Evolutionary conservation across 2,329 filamentous ascomycete species (phyloP).

Genomic region (Paracorniculantispora psalliotae): DNA sequence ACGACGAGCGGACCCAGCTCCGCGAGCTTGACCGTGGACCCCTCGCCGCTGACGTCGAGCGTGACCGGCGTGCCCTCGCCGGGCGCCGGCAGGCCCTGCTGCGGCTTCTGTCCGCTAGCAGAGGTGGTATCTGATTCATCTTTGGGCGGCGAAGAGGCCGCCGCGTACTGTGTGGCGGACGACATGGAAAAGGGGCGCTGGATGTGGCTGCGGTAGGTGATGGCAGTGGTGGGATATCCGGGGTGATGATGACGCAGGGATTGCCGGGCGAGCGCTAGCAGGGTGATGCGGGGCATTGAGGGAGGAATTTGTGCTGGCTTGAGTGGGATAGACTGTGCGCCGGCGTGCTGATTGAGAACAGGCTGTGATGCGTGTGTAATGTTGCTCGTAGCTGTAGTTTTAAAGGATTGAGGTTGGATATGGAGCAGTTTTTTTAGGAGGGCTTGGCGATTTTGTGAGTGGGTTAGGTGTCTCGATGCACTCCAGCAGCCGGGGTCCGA

Average conservation of each 20-base stretch:
- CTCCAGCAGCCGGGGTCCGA: conserved; percentile 7
- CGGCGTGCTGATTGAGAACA: neutral
- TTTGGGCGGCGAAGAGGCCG: conserved; percentile 1
- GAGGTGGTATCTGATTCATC: neutral
- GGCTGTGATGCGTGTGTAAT: neutral
- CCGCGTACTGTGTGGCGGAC: neutral
- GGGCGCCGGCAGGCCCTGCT: conserved; percentile 24
- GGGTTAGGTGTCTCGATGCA: conserved; percentile 6
- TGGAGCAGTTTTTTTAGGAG: neutral
- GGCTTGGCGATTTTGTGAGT: conserved; percentile 6
- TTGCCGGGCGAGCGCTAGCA: conserved; percentile 1
- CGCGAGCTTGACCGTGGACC: conserved; percentile 52
- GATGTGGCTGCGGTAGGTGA: neutral
- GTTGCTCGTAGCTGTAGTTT: neutral
- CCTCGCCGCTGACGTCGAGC: conserved; percentile 29
- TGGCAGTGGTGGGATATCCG: neutral
- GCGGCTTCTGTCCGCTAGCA: neutral
- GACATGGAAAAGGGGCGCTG: conserved; percentile 4
- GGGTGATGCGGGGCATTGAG: conserved; percentile 5
- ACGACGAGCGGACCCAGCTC: conserved; percentile 69
- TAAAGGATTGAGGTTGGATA: neutral
- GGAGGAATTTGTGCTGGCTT: neutral
- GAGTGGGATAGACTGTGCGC: neutral
- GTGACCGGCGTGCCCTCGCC: conserved; percentile 18
- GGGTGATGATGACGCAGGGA: neutral